Evolutionary conservation across 2,329 filamentous ascomycete genomes (phyloP), one percentile per base, ranked within the genome.

Genomic region (Aureobasidium sp.): DNA sequence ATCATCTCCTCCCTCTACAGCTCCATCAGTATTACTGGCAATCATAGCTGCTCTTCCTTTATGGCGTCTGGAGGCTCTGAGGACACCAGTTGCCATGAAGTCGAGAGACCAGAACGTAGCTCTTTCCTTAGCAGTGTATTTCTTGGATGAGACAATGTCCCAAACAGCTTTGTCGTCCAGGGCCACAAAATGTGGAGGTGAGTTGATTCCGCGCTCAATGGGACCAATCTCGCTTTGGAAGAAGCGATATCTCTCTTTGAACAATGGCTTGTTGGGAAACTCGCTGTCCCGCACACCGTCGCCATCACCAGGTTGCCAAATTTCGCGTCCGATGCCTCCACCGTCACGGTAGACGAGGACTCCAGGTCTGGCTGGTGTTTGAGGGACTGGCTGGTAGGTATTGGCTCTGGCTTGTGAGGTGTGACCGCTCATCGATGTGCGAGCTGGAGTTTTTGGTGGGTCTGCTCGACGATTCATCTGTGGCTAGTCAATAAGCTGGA

Each of bases 111-210:
- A 77, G 60, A 65, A 71, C 4, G 60, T 49, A 9, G 57, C 59
- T 23, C 65, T 59, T 27, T 71, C 67, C 6, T 64, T 50, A 17
- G 63, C 53, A 1, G 59, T 67, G 55, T 72, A 70, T 19, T 64
- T 62, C 25, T 70, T 65, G 25, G 72, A 72, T 6, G 57, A 47
- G 19, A 67, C 65, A 8, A 77, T 68, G 3, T 69, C 68, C 57
- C 70, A 70, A 23, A 68, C 71, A 3, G 74, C 71, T 17, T 64
- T 62, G 51, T 77, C 75, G 61, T 77, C 74, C 1, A 77, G 70
- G 38, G 73, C 70, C n/a, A 74, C 70, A 47, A 71, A 71, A 19
- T 66, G 68, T 1, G 74, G 75, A 8, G 73, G 73, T 58, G 70
- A 66, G 15, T 67, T 66, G 8, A 59, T 63, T 11, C 66, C 66